Base-by-base conservation (phyloP, 2,329 filamentous ascomycete species). In the Exophiala dermatitidis region DNA sequence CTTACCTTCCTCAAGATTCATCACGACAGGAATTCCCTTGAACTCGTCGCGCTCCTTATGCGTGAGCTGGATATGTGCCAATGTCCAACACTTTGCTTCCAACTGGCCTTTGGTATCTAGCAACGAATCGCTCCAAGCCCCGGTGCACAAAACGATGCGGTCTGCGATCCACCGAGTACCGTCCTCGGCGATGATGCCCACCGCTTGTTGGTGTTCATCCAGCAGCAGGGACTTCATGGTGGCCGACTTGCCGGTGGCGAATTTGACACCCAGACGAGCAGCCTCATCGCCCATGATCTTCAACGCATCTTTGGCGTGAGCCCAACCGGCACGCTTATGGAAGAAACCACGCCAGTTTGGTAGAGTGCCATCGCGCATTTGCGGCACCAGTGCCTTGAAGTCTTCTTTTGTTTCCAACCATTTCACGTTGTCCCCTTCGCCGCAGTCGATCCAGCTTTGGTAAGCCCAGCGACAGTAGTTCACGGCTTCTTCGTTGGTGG, bases 1-100 rank as follows among this genome's bases (percentile, higher is more conserved):
- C 48, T 50, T 19, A 44, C 48, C 48, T 44, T 50, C 48, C 36
- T 50, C 48, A 9, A 50, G 31, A 26, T 50, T 50, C 48, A 50
- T 50, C 40, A 50, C 48, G 6, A 50, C 48, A 1, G 48, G 38
- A 1, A 50, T 50, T 29, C 34, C 29, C 34, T 28, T 41, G 33
- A 51, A 50, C 19, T 29, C 12, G 4, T 36, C 12, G 43, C 34
- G 40, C 34, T 51, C 48, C n/a, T 51, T 33, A 7, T 31, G 42
- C 10, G 42, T 37, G 29, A 51, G 48, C 34, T 51, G 48, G 12
- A 51, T 51, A 32, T 51, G 48, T 5, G 48, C 48, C 34, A 51
- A 19, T 31, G 48, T 51, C 48, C 48, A 51, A 28, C 48, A 46
- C 31, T 46, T 51, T 7, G 48, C 48, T 34, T 51, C 48, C 26